These are phyloP conservation scores for Fraxinus quadrangulata DNA, from an alignment of 257 asterid species.

Conservation along the genomic window DNA sequence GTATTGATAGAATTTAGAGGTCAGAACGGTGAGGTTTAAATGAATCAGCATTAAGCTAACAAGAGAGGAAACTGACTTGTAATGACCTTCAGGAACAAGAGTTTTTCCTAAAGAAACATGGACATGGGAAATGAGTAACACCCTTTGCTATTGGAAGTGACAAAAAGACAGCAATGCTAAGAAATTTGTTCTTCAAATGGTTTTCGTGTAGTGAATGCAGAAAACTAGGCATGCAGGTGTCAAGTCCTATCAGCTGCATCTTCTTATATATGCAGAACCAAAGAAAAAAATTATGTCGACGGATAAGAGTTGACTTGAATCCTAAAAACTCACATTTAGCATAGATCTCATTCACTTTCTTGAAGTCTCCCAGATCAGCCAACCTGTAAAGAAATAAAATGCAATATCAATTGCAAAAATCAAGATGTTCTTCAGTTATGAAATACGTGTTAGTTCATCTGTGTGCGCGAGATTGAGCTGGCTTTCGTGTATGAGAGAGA, in stretches of 20 bases:
- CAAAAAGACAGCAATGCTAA: background rate
- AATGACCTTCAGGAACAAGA: background rate
- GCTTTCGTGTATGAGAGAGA: background rate
- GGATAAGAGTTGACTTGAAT: constrained; percentile 11
- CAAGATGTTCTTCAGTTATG: constrained; percentile 6
- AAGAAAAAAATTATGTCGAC: background rate
- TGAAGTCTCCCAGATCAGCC: constrained; percentile 97
- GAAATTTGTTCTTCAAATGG: background rate
- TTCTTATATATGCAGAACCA: background rate
- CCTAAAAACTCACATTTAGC: constrained; percentile 77
- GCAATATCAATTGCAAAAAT: constrained; percentile 15
- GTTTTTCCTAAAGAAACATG: background rate
- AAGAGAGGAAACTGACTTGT: background rate
- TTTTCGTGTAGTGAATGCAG: constrained; percentile 6
- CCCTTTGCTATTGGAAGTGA: constrained; percentile 8
- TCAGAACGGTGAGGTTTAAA: background rate
- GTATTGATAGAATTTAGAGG: background rate
- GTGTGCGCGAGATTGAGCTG: background rate
- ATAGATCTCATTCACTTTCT: constrained; percentile 88
- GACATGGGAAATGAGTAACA: background rate
- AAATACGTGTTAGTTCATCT: background rate
- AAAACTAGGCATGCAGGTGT: background rate
- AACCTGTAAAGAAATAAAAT: constrained; percentile 51
- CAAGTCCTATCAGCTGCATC: background rate
- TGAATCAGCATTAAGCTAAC: background rate